A percentile compares a stretch with the other conserved stretches of the same genome.
phyloP scores from a whole-genome alignment of 139 green algal species.

The Picocystis salinarum region DNA sequence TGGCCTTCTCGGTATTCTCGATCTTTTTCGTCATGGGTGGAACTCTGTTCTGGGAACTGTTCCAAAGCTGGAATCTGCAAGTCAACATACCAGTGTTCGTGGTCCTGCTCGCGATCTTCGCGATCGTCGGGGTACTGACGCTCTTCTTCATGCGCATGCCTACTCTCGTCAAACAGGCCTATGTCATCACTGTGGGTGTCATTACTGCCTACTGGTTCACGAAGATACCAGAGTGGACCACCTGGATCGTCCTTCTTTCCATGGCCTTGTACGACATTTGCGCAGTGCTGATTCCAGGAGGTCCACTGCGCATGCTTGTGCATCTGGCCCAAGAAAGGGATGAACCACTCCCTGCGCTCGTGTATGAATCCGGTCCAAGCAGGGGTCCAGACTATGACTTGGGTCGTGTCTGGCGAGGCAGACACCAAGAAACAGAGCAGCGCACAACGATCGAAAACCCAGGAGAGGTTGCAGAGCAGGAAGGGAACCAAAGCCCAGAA shows the following conservation, averaged over 20 bases:
- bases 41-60: slow-evolving; percentile 27
- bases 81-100: slow-evolving; percentile 51
- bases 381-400: too few relatives aligned
- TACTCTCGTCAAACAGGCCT: slow-evolving; percentile 66
- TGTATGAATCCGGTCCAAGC: slow-evolving; percentile 83
- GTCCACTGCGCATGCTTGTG: slow-evolving; percentile 63
- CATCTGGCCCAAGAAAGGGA: slow-evolving; percentile 72
- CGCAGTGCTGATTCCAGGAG: slow-evolving; percentile 73
- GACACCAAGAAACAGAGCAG: neutral
- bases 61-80: slow-evolving; percentile 26
- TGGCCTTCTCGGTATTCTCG: slow-evolving; percentile 77
- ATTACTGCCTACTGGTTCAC: slow-evolving; percentile 87
- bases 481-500: too few relatives aligned
- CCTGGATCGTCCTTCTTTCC: slow-evolving; percentile 72
- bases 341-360: slow-evolving; percentile 55
- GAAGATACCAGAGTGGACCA: slow-evolving; percentile 86
- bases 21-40: slow-evolving; percentile 86
- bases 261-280: slow-evolving; percentile 92
- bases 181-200: slow-evolving; percentile 62
- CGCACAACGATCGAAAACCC: neutral
- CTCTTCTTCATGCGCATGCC: slow-evolving; percentile 74
- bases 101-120: slow-evolving; percentile 75
- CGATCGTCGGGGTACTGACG: slow-evolving; percentile 56
- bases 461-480: neutral
- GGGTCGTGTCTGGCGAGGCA: neutral